These are phyloP conservation scores for Rosa rugosa DNA, from an alignment of 306 rosid species.

Conservation along the genomic window DNA sequence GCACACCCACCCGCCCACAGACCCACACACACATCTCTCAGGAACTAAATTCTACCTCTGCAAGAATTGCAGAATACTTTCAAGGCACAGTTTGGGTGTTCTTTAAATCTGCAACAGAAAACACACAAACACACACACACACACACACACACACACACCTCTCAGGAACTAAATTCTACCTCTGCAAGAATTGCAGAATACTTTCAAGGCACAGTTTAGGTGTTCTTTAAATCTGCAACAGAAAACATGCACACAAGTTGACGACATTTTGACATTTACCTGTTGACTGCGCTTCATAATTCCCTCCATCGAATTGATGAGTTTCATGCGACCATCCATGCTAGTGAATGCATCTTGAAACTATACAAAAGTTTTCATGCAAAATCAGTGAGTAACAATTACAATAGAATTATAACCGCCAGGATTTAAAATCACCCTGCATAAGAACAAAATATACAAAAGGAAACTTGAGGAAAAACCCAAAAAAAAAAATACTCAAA, in stretches of 20 bases:
- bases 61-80: too few relatives aligned
- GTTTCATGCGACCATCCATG: constrained; percentile 64
- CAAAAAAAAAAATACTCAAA: too few relatives aligned
- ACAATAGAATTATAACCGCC: background rate
- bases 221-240: background rate
- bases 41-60: too few relatives aligned
- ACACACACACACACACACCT: background rate
- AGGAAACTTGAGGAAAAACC: background rate
- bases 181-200: background rate
- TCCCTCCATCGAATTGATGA: constrained; percentile 90
- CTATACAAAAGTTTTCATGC: constrained; percentile 36
- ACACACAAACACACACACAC: too few relatives aligned
- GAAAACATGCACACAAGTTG: background rate
- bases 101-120: background rate
- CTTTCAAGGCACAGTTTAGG: background rate
- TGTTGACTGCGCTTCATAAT: constrained; percentile 82
- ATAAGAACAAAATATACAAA: background rate
- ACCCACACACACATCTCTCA: background rate
- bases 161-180: background rate
- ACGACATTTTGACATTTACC: constrained; percentile 40
- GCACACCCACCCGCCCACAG: too few relatives aligned
- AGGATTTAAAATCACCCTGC: background rate
- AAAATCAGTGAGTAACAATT: background rate
- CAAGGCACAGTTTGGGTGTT: background rate
- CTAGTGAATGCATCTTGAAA: constrained; percentile 88